phyloP scores from a whole-genome alignment of 257 asterid genomes.

The Rauvolfia tetraphylla region DNA sequence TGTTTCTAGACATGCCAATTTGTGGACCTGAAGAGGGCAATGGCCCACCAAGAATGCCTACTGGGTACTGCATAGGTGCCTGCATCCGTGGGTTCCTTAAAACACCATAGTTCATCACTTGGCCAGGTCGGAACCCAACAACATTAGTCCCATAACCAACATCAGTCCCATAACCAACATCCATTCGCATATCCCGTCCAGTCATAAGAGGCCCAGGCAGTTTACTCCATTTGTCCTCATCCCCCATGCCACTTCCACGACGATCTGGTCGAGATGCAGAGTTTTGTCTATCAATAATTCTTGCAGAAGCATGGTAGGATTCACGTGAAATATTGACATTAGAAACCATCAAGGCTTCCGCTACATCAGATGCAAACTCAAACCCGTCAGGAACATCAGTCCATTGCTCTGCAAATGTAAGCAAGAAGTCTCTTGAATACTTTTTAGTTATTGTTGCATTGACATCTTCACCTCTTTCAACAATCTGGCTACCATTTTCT shows the following conservation, averaged over 20 bases:
- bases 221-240: slow-evolving; percentile 71
- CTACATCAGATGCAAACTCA: slow-evolving; percentile 39
- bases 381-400: slow-evolving; percentile 65
- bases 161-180: slow-evolving; percentile 41
- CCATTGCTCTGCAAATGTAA: slow-evolving; percentile 63
- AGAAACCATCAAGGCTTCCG: slow-evolving; percentile 40
- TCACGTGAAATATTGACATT: slow-evolving; percentile 33
- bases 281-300: slow-evolving; percentile 48
- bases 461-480: slow-evolving; percentile 32
- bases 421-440: slow-evolving; percentile 84
- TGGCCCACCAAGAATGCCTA: slow-evolving; percentile 63
- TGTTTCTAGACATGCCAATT: slow-evolving; percentile 55
- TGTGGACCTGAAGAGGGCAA: slow-evolving; percentile 64
- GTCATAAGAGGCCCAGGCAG: slow-evolving; percentile 44
- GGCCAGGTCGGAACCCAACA: slow-evolving; percentile 51
- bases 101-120: slow-evolving; percentile 62
- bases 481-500: slow-evolving; percentile 28
- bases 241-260: slow-evolving; percentile 53
- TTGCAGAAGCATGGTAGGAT: slow-evolving; percentile 46
- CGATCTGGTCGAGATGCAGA: slow-evolving; percentile 55
- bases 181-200: slow-evolving; percentile 50
- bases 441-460: slow-evolving; percentile 45
- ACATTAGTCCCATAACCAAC: slow-evolving; percentile 35
- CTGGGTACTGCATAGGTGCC: slow-evolving; percentile 42
- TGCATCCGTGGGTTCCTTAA: slow-evolving; percentile 57